Percentiles rank a stretch among this genome's conserved stretches.
Evolutionary conservation across 2,329 filamentous ascomycete species (phyloP).

Genomic region (Botrytis sinoallii): DNA sequence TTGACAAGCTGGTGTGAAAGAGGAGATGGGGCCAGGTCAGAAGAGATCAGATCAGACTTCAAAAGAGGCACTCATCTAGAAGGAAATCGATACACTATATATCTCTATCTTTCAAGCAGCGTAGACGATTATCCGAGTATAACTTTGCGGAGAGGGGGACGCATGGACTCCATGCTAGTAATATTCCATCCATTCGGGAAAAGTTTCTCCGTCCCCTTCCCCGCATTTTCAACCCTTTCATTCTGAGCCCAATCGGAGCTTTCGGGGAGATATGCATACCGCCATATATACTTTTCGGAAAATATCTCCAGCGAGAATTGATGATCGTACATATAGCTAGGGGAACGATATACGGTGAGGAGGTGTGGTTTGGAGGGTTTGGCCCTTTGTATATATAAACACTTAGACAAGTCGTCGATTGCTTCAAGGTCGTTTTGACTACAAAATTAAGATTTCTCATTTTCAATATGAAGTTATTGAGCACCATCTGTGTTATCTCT

Average conservation of each 20-base stretch:
- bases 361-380: not conserved
- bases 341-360: not conserved
- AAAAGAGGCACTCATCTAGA: not conserved
- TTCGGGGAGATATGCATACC: not conserved
- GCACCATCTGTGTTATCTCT: not conserved
- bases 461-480: slow-evolving; percentile 13
- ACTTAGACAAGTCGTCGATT: not conserved
- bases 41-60: not conserved
- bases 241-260: not conserved
- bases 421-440: not conserved
- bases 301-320: not conserved
- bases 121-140: not conserved
- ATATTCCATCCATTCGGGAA: not conserved
- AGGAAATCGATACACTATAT: not conserved
- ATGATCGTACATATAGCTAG: not conserved
- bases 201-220: not conserved
- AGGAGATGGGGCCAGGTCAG: not conserved
- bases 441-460: no score
- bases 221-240: not conserved
- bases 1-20: not conserved
- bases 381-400: not conserved
- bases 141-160: not conserved
- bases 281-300: not conserved
- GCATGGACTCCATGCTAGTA: not conserved
- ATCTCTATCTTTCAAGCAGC: not conserved